These are phyloP conservation scores for Rhynchospora tenuis DNA, from an alignment of 176 grass and related monocot species.

Conservation along the genomic window DNA sequence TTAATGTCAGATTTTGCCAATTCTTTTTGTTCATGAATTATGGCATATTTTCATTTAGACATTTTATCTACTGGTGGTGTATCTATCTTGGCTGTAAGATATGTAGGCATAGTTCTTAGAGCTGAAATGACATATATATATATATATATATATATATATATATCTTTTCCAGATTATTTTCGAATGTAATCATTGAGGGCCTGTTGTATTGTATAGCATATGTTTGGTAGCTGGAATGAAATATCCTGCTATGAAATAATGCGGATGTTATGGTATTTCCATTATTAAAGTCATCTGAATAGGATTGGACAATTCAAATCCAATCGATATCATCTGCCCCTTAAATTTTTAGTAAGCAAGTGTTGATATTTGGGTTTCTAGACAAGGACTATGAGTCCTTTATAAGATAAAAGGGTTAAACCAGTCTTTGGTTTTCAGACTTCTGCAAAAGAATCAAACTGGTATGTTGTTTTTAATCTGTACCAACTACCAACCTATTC, in stretches of 20 bases:
- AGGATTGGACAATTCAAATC: not conserved
- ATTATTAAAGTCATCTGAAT: not conserved
- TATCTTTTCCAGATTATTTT: not conserved
- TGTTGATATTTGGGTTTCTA: too few relatives aligned
- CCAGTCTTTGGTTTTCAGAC: too few relatives aligned
- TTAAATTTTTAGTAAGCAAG: too few relatives aligned
- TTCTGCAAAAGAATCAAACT: too few relatives aligned
- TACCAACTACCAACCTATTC: too few relatives aligned
- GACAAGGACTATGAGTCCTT: too few relatives aligned
- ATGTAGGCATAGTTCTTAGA: not conserved
- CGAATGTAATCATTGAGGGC: not conserved
- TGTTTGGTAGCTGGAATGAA: not conserved
- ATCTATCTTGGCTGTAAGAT: not conserved
- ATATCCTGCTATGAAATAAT: not conserved
- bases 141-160: too few relatives aligned
- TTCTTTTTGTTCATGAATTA: not conserved
- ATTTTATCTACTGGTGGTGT: not conserved
- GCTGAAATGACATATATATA: not conserved
- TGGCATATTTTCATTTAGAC: not conserved
- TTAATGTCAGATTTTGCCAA: not conserved
- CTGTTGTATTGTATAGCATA: not conserved
- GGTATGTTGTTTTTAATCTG: too few relatives aligned
- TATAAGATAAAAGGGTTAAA: too few relatives aligned
- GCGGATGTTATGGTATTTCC: not conserved
- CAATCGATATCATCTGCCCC: too few relatives aligned